These are phyloP conservation scores for Chlorella sp. DNA, from an alignment of 139 green algal species.

Conservation along the genomic window DNA sequence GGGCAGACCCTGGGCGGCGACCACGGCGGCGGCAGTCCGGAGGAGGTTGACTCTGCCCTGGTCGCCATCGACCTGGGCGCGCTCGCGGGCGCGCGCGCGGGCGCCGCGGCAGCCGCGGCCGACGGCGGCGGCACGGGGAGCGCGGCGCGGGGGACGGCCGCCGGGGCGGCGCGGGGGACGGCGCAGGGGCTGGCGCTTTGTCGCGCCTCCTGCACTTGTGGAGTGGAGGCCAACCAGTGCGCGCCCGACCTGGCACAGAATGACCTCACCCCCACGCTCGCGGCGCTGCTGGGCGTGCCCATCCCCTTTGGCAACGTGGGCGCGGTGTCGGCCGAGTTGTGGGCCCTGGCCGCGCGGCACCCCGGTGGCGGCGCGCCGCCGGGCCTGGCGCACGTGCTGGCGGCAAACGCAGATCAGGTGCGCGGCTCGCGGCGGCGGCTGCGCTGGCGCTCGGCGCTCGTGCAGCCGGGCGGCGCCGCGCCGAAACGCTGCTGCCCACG, in stretches of 20 bases:
- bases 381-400: conserved; percentile 2
- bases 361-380: too few relatives aligned
- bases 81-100: not conserved
- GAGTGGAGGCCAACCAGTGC: conserved; percentile 39
- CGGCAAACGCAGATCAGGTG: conserved; percentile 11
- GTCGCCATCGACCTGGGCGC: conserved; percentile 64
- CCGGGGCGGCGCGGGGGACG: not conserved
- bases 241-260: conserved; percentile 68
- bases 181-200: conserved; percentile 6
- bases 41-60: conserved; percentile 81
- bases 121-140: too few relatives aligned
- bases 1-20: conserved; percentile 89
- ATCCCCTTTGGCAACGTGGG: conserved; percentile 85
- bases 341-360: conserved; percentile 28
- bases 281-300: conserved; percentile 81
- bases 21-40: conserved; percentile 87
- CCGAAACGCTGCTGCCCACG: too few relatives aligned
- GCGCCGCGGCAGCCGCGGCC: too few relatives aligned
- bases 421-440: not conserved
- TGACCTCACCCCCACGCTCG: conserved; percentile 83
- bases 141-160: too few relatives aligned
- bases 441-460: too few relatives aligned
- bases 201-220: conserved; percentile 28
- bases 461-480: too few relatives aligned
- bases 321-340: conserved; percentile 62